Evolutionary conservation across 805 yeast species (phyloP), one percentile per base, ranked within the genome.

Genomic region (Pichia rugopelliculosa): DNA sequence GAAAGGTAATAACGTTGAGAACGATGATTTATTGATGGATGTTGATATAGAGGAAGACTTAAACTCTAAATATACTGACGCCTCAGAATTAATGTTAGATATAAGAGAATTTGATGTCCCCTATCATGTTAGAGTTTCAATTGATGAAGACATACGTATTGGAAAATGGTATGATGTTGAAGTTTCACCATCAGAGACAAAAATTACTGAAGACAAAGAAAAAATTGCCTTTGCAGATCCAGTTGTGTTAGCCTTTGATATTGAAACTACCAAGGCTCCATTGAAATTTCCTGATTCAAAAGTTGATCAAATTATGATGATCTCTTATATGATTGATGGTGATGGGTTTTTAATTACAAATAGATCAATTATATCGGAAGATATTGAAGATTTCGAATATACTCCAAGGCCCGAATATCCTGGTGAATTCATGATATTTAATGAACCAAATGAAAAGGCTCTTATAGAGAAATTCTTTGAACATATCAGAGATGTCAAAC

Each of bases 291-390:
- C 99, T 0, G 99, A 88, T 58, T 77, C 96, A 6, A 73, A 84
- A 11, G 74, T 85, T 6, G 99, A 93, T 67, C 95, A 87, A 65
- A 77, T 93, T 37, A 93, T 93, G 97, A 95, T 95, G 99, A 93
- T 93, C 44, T 95, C 99, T 3, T 93, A 93, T 63, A 95, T 95
- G 99, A 90, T 93, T 52, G 99, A 93, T 62, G 99, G 98, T 11
- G 95, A 87, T 57, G 99, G 99, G 36, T 93, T 71, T 61, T 70
- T 93, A 36, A 95, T 93, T 51, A 93, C 98, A 10, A 93, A 93
- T 62, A 72, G 99, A 57, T 96, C 90, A 56, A 88, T 93, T 57
- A 90, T 93, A 36, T 82, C 95, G 7, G 87, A 88, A 62, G 98
- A 95, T 64, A 93, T 93, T 48, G 96, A 86, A 44, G 98, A 93